Evolutionary conservation across 495 filamentous ascomycete genomes (phyloP).

Genomic region (Cercophora samala): DNA sequence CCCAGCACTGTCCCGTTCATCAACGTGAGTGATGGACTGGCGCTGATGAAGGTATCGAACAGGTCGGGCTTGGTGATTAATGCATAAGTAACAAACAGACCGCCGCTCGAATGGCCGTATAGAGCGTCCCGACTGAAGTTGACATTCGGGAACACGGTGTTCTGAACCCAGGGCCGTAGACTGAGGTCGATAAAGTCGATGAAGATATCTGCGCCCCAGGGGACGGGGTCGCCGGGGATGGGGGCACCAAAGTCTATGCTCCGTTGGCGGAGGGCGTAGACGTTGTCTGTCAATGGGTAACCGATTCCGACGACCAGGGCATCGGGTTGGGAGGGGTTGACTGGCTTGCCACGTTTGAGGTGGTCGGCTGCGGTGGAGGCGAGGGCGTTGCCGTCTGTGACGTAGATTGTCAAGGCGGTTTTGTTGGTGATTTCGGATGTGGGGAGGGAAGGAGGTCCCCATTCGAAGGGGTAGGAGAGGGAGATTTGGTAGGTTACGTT

Average conservation of each 20-base stretch:
- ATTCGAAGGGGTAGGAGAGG: constrained; percentile 20
- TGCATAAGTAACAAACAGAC: constrained; percentile 18
- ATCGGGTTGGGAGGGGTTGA: constrained; percentile 21
- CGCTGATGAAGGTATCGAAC: constrained; percentile 21
- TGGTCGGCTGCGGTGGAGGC: constrained; percentile 21
- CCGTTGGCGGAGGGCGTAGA: constrained; percentile 17
- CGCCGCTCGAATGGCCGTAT: constrained; percentile 22
- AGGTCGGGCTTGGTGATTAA: constrained; percentile 9
- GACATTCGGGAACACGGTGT: constrained; percentile 17
- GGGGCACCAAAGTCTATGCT: constrained; percentile 20
- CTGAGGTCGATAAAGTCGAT: constrained; percentile 16
- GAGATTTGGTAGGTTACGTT: constrained; percentile 21
- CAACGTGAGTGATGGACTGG: constrained; percentile 17
- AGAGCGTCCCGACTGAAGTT: constrained; percentile 17
- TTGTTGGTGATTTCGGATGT: constrained; percentile 10
- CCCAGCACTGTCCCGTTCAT: constrained; percentile 16
- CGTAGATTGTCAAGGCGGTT: constrained; percentile 15
- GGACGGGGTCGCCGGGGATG: constrained; percentile 12
- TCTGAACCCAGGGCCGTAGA: constrained; percentile 20
- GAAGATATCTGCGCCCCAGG: constrained; percentile 16
- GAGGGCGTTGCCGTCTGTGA: constrained; percentile 25
- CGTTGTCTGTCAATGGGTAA: constrained; percentile 22
- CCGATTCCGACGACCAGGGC: constrained; percentile 24
- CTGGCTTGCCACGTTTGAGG: constrained; percentile 20
- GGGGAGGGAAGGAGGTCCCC: constrained; percentile 6